Conservation (phyloP, 2,329 filamentous ascomycete species). For the Cercospora canescens region DNA sequence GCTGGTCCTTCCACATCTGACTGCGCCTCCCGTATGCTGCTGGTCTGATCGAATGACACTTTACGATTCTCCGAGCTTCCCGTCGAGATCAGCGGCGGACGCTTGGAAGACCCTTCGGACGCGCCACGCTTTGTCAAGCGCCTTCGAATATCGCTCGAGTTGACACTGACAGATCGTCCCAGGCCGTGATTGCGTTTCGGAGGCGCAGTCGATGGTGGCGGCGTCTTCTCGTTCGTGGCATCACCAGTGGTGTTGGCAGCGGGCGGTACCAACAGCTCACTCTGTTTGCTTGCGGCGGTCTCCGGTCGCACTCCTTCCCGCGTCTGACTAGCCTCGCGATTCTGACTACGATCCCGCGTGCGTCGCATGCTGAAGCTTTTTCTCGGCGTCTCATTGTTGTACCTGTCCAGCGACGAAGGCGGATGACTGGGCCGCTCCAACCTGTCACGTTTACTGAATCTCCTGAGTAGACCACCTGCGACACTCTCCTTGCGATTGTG, state of each 20-base stretch:
- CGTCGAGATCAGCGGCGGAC: constrained; percentile 29
- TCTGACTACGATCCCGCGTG: constrained; percentile 48
- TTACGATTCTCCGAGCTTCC: constrained; percentile 31
- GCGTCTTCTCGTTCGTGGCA: constrained; percentile 41
- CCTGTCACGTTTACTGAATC: constrained; percentile 85
- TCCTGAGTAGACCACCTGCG: constrained; percentile 77
- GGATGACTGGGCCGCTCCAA: constrained; percentile 63
- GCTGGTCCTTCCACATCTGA: constrained; percentile 47
- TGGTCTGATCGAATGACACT: constrained; percentile 39
- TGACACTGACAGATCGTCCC: constrained; percentile 87
- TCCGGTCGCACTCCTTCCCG: constrained; percentile 50
- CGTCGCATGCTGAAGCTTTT: constrained; percentile 87
- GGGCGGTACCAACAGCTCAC: constrained; percentile 71
- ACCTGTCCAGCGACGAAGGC: constrained; percentile 77
- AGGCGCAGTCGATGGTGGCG: not conserved
- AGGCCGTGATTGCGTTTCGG: constrained; percentile 50
- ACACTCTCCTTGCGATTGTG: constrained; percentile 76
- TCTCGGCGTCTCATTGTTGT: constrained; percentile 68
- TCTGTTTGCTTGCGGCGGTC: constrained; percentile 51
- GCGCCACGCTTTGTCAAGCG: constrained; percentile 59
- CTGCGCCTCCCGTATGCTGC: constrained; percentile 43
- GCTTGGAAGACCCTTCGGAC: constrained; percentile 52
- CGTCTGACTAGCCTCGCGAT: constrained; percentile 47
- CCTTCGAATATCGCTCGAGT: constrained; percentile 77
- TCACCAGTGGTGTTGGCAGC: constrained; percentile 43